Evolutionary conservation across 352 stramenopile genomes (phyloP).

Genomic region (Phytophthora pinifolia): DNA sequence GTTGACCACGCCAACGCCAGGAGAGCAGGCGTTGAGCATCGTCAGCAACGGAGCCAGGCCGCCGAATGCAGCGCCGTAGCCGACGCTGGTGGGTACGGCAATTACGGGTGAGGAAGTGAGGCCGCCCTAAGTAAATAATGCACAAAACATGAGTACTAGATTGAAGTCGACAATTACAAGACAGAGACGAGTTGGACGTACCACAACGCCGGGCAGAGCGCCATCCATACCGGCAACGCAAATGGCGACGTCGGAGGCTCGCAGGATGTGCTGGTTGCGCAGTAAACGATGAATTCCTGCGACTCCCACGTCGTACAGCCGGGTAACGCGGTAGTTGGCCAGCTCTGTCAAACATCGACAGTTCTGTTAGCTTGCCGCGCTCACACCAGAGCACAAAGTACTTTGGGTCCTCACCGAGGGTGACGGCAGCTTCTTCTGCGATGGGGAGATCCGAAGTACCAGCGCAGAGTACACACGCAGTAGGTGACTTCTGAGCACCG

Average conservation of each 20-base stretch:
- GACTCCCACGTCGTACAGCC: constrained; percentile 94
- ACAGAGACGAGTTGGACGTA: constrained; percentile 33
- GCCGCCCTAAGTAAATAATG: constrained; percentile 47
- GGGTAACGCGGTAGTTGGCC: constrained; percentile 76
- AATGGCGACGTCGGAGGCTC: constrained; percentile 91
- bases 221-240: constrained; percentile 98
- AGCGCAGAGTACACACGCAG: constrained; percentile 90
- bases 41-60: constrained; percentile 95
- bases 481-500: constrained; percentile 9
- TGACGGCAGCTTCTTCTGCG: constrained; percentile 95
- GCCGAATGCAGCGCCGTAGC: constrained; percentile 87
- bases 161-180: not conserved
- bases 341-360: constrained; percentile 61
- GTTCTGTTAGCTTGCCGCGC: constrained; percentile 6
- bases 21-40: constrained; percentile 98
- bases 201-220: constrained; percentile 96
- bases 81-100: constrained; percentile 93
- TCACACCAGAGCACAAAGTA: not conserved
- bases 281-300: constrained; percentile 94
- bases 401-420: constrained; percentile 54
- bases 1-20: constrained; percentile 98
- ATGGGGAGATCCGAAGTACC: constrained; percentile 96
- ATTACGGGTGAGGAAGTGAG: constrained; percentile 85
- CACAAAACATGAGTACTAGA: constrained; percentile 1
- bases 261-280: constrained; percentile 82